phyloP scores from a whole-genome alignment of 2,329 filamentous ascomycete genomes.

The Penicillium sp. region DNA sequence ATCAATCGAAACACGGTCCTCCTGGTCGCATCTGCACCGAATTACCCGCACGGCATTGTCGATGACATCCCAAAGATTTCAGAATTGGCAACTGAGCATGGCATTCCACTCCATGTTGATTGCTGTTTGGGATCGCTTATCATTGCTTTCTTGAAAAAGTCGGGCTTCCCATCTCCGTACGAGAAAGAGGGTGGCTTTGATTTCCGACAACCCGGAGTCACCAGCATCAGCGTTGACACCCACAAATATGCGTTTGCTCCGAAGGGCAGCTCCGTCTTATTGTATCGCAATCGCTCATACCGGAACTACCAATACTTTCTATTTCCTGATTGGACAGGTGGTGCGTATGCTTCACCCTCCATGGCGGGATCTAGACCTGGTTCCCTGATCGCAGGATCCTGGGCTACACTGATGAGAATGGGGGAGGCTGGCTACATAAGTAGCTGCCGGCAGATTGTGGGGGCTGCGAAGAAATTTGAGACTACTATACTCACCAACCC shows the following conservation, averaged over 20 bases:
- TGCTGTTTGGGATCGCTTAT: slow-evolving; percentile 97
- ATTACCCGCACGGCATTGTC: slow-evolving; percentile 97
- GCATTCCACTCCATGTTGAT: slow-evolving; percentile 89
- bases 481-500: slow-evolving; percentile 70
- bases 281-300: slow-evolving; percentile 79
- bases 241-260: slow-evolving; percentile 99
- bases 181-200: slow-evolving; percentile 80
- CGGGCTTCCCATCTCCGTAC: slow-evolving; percentile 68
- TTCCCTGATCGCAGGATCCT: slow-evolving; percentile 92
- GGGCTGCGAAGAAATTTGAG: slow-evolving; percentile 78
- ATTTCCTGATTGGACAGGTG: slow-evolving; percentile 89
- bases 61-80: slow-evolving; percentile 89
- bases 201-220: slow-evolving; percentile 91
- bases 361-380: slow-evolving; percentile 91
- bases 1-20: slow-evolving; percentile 93
- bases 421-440: slow-evolving; percentile 87
- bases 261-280: slow-evolving; percentile 90
- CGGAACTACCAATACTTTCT: slow-evolving; percentile 96
- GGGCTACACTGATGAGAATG: slow-evolving; percentile 85
- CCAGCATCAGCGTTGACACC: slow-evolving; percentile 92
- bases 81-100: slow-evolving; percentile 74
- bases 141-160: slow-evolving; percentile 84
- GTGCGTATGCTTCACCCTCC: slow-evolving; percentile 90
- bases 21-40: slow-evolving; percentile 90
- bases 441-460: slow-evolving; percentile 84